Evolutionary conservation across 495 filamentous ascomycete genomes (phyloP), one percentile per base, ranked within the genome.

Genomic region (Aspergillus saccharolyticus): DNA sequence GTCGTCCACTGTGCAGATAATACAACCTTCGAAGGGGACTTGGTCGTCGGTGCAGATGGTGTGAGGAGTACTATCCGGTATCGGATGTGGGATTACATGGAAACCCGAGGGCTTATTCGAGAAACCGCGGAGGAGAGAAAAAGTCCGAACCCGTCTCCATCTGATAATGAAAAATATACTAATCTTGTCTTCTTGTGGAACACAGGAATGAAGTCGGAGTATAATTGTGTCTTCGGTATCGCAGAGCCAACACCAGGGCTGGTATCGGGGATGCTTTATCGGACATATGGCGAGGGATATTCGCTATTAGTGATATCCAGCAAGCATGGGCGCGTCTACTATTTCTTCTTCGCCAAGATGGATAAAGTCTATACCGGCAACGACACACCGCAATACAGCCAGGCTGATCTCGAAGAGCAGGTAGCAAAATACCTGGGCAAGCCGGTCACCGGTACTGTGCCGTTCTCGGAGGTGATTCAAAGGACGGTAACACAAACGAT

Each of bases 51-150:
- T 16, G 58, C 53, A 0, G 53, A 55, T 44, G 47, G 58, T 0
- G 48, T 60, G 5, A 22, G 42, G 2, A 58, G 56, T 19, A 54
- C 30, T 22, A 44, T 53, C 3, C 57, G 53, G 18, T 8, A 17
- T 24, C 44, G 56, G 52, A 65, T 81, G 69, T 69, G 72, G 59
- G 56, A 64, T 55, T 57, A 21, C 43, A 58, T 22, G 53, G 45
- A 48, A 22, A 24, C 55, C 39, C 56, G 49, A 8, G 61, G 58
- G n/a, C 53, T 60, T 1, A 54, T 58, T 2, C 53, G 39, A 2
- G 24, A 60, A 18, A 30, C n/a, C 25, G 4, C 42, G 6, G 33
- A 46, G 0, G 56, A 65, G 2, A 63, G 62, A 24, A 65, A 48
- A 15, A 57, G 68, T 72, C 56, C 22, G 63, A 10, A 14, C 14